Evolutionary conservation across 331 rosid species (phyloP).

Genomic region (Pyracantha coccinea): DNA sequence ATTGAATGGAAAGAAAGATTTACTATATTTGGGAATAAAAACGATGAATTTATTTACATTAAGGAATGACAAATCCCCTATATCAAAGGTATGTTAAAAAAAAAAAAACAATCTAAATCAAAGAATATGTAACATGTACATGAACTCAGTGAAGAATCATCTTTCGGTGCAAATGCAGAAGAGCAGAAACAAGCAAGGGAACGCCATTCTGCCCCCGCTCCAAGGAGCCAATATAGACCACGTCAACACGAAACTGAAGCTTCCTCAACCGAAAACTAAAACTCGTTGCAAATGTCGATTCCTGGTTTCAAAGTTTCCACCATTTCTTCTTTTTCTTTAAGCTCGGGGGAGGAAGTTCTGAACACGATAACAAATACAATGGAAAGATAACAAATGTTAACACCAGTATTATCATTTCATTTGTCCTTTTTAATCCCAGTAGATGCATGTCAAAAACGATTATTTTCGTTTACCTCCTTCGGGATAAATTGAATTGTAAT

Average conservation of each 20-base stretch:
- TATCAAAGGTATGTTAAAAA: neutral
- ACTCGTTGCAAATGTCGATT: constrained; percentile 2
- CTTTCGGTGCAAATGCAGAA: neutral
- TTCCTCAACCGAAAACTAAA: neutral
- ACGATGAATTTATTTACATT: neutral
- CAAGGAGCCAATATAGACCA: neutral
- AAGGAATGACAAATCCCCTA: neutral
- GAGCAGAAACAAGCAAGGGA: neutral
- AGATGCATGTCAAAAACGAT: neutral
- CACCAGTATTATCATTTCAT: neutral
- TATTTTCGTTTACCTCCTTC: constrained; percentile 67
- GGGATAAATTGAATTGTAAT: constrained; percentile 89
- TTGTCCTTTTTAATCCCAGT: neutral
- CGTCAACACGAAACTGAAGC: neutral
- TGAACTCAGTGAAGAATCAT: neutral
- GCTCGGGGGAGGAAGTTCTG: constrained; percentile 47
- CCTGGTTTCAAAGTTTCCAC: constrained; percentile 50
- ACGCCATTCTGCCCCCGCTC: neutral
- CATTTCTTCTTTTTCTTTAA: constrained; percentile 69
- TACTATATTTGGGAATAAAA: neutral
- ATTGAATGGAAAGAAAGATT: neutral
- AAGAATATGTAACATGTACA: constrained; percentile 5
- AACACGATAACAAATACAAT: neutral
- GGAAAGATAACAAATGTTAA: neutral
- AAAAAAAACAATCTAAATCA: neutral